Percentiles rank a stretch among this genome's conserved stretches.
phyloP scores from a whole-genome alignment of 441 rosid genomes.

The Bocquillonia castaneifolia region DNA sequence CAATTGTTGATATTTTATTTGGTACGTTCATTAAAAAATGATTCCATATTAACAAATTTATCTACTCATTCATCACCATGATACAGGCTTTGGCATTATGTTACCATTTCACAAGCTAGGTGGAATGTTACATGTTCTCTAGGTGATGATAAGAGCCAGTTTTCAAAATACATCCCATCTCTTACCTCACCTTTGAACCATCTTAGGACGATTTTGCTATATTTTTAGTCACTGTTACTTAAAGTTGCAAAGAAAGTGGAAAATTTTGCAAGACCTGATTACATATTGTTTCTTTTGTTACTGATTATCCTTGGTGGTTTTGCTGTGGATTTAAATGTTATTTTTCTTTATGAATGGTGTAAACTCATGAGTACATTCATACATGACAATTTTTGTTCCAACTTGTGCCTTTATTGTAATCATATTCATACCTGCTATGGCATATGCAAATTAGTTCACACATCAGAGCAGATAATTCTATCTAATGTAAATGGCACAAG shows the following conservation, averaged over 20 bases:
- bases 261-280: neutral
- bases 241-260: neutral
- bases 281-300: neutral
- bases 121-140: neutral
- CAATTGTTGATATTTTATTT: neutral
- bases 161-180: neutral
- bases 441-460: neutral
- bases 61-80: neutral
- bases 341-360: neutral
- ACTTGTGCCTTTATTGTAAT: neutral
- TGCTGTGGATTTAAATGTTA: neutral
- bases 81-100: neutral
- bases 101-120: neutral
- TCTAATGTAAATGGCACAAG: conserved; percentile 1
- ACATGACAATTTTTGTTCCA: too few relatives aligned
- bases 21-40: neutral
- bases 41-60: too few relatives aligned
- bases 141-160: neutral
- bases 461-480: neutral
- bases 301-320: neutral
- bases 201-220: neutral
- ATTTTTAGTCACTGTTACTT: neutral
- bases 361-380: neutral
- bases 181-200: neutral
- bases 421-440: neutral